Conservation (phyloP, 306 rosid species). For the Dryas drummondii region DNA sequence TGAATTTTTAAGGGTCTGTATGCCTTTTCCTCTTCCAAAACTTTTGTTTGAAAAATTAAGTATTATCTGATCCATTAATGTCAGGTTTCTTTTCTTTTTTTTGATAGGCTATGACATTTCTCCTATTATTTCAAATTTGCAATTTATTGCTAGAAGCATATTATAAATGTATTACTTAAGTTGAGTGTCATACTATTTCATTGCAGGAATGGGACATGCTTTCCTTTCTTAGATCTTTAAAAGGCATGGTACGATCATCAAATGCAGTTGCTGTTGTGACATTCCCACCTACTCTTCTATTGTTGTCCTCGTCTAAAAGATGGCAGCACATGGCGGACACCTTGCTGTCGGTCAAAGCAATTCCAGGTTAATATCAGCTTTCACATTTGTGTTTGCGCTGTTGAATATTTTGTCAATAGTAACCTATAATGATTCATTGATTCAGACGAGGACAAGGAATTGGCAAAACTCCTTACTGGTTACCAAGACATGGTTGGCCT, state of each 20-base stretch:
- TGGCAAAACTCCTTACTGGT: constrained; percentile 85
- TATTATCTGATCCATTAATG: too few species aligned
- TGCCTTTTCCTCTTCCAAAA: neutral
- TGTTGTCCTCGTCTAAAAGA: constrained; percentile 61
- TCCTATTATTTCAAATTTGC: neutral
- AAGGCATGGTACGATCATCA: constrained; percentile 60
- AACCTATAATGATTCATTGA: constrained; percentile 15
- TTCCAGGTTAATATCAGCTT: constrained; percentile 63
- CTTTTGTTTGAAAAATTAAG: neutral
- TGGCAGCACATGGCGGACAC: constrained; percentile 94
- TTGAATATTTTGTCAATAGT: constrained; percentile 15
- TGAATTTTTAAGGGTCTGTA: neutral
- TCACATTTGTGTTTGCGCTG: constrained; percentile 3
- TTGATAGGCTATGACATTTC: neutral
- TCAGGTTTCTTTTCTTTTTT: too few species aligned
- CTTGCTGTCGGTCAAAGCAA: constrained; percentile 74
- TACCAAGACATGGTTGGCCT: constrained; percentile 94
- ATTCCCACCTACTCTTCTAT: constrained; percentile 69
- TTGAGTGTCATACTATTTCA: neutral
- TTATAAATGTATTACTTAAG: neutral
- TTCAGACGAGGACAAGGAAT: constrained; percentile 85
- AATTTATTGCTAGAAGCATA: neutral
- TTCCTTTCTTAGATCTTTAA: constrained; percentile 72
- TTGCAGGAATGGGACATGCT: constrained; percentile 92
- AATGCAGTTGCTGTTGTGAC: constrained; percentile 78